Evolutionary conservation across 148 eudicot species (phyloP).

Genomic region (Rhododendron williamsianum): DNA sequence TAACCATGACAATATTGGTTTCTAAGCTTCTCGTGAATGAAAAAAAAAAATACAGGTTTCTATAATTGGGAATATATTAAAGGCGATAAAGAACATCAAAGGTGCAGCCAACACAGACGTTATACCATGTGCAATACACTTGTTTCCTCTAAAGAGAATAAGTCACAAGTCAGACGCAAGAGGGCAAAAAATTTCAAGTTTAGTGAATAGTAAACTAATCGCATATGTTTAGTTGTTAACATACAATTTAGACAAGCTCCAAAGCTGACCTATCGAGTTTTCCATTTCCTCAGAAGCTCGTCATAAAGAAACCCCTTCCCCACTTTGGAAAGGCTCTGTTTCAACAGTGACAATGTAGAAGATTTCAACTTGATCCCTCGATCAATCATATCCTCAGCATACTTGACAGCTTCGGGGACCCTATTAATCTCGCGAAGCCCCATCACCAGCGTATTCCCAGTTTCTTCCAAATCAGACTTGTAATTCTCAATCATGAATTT

Average conservation of each 20-base stretch:
- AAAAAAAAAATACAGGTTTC: neutral
- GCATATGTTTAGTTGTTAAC: neutral
- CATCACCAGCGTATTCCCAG: conserved; percentile 56
- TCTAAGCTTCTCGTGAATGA: neutral
- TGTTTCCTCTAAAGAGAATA: neutral
- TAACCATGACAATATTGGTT: neutral
- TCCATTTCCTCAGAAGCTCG: conserved; percentile 60
- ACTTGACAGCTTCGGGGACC: conserved; percentile 75
- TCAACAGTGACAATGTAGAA: conserved; percentile 43
- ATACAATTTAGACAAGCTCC: neutral
- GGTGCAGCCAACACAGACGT: neutral
- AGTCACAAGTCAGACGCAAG: neutral
- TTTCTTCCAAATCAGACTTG: conserved; percentile 55
- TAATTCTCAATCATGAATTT: conserved; percentile 59
- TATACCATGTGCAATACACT: neutral
- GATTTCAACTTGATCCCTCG: conserved; percentile 66
- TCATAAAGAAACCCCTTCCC: conserved; percentile 50
- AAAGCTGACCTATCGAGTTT: conserved; percentile 21
- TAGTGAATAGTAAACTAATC: neutral
- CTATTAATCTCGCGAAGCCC: conserved; percentile 56
- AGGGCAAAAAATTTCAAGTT: neutral
- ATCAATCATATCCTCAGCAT: conserved; percentile 78
- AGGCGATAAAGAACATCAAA: neutral
- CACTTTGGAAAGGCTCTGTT: conserved; percentile 47
- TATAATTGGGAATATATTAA: neutral